Percentiles rank a stretch among this genome's conserved stretches.
phyloP scores from a whole-genome alignment of 169 alveolate species.

The Eimeria sp. region DNA sequence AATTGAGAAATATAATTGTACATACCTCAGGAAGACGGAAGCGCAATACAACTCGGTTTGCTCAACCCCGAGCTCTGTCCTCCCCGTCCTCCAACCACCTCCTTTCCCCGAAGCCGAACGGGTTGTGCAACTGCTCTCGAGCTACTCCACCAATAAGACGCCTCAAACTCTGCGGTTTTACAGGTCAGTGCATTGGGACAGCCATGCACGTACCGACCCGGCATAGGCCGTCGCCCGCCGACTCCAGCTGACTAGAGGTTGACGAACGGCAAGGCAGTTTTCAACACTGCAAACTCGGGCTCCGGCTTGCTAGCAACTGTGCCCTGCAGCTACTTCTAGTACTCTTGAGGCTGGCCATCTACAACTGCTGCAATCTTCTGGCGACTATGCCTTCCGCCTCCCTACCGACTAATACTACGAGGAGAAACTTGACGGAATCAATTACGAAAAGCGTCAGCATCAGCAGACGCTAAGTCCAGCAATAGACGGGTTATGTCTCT shows the following conservation, averaged over 20 bases:
- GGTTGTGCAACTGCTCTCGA: no score
- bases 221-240: no score
- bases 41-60: not conserved
- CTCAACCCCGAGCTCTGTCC: no score
- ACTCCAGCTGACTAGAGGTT: not conserved
- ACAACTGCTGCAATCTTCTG: not conserved
- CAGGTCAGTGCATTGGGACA: no score
- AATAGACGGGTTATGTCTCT: not conserved
- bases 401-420: not conserved
- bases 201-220: no score
- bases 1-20: no score
- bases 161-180: no score
- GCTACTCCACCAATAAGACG: no score
- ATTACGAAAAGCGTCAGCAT: not conserved
- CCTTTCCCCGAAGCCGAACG: no score
- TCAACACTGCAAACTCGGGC: not conserved
- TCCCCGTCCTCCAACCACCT: no score
- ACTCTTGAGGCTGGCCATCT: not conserved
- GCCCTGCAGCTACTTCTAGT: not conserved
- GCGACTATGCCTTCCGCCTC: not conserved
- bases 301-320: not conserved
- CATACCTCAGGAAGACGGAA: not conserved
- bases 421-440: not conserved
- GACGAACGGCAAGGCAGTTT: not conserved
- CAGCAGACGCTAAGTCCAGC: not conserved